phyloP scores from a whole-genome alignment of 768 basidiomycete species.

The Favolaschia claudopus region DNA sequence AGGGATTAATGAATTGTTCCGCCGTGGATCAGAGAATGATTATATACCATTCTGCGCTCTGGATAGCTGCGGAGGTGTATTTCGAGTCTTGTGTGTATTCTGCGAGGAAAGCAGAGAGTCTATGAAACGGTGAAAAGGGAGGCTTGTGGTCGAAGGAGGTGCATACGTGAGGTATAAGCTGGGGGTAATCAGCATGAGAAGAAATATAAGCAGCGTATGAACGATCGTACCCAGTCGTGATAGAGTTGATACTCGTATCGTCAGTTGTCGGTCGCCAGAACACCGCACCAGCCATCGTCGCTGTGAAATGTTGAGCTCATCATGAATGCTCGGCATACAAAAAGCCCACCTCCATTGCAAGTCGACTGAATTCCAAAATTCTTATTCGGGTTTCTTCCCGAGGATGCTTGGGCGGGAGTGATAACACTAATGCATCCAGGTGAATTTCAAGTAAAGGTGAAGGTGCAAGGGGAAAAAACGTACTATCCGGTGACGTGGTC shows the following conservation, averaged over 20 bases:
- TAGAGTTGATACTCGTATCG: constrained; percentile 55
- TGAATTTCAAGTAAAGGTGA: not conserved
- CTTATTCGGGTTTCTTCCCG: constrained; percentile 50
- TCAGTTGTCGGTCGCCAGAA: constrained; percentile 58
- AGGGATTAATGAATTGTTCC: not conserved
- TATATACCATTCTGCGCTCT: constrained; percentile 49
- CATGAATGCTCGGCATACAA: not conserved
- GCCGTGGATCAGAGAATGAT: not conserved
- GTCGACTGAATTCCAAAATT: constrained; percentile 47
- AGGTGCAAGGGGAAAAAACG: constrained; percentile 27
- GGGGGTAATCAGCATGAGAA: not conserved
- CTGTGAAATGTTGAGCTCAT: constrained; percentile 30
- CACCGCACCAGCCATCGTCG: constrained; percentile 61
- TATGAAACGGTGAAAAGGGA: constrained; percentile 26
- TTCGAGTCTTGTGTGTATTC: constrained; percentile 52
- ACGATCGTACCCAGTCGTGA: constrained; percentile 61
- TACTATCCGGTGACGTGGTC: constrained; percentile 56
- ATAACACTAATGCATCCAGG: constrained; percentile 49
- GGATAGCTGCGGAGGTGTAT: constrained; percentile 55
- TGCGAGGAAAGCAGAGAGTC: constrained; percentile 58
- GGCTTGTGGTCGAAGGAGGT: too few relatives aligned
- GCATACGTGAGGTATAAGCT: constrained; percentile 52
- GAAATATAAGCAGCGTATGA: too few relatives aligned
- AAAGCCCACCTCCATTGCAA: constrained; percentile 51
- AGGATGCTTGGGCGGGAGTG: constrained; percentile 46